Evolutionary conservation across 371 early-diverging fungal species (phyloP), one percentile per base, ranked within the genome.

Genomic region (Mucor velutinosus): DNA sequence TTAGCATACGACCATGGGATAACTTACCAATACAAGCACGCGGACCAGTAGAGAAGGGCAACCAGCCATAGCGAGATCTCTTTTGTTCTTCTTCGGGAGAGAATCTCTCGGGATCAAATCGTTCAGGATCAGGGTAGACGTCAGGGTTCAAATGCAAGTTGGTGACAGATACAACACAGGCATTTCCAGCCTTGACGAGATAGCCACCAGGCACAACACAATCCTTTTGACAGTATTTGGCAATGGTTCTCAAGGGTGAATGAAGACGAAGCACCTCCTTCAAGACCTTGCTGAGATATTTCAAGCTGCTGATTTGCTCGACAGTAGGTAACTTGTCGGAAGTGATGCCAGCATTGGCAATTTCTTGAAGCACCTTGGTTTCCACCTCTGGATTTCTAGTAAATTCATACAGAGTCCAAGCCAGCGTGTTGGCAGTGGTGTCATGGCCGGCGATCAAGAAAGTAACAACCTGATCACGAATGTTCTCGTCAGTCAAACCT

Each of bases 391-490:
- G 83, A 56, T 86, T 51, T n/a, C 71, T 64, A 7, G 76, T 58
- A 4, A 87, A 25, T 60, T 80, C 77, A 55, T 76, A 76, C 4
- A 86, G 37, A 3, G 72, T 63, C 82, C 82, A 87, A 0, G 83
- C 79, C 6, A 87, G 66, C 6, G 85, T 86, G 35, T 74, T 75
- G 19, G 78, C 75, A 11, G 78, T 80, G 3, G 80, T 81, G 37
- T 85, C 84, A 57, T 87, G 84, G 7, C 87, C 87, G 47, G 85
- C 86, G 63, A 86, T 82, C 57, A 83, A 47, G 35, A 84, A 84
- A 6, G 86, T 84, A 23, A 85, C 76, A 12, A 87, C 85, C 68
- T 87, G 83, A 64, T 86, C 84, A 53, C 86, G 80, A 58, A 86
- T 87, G 19, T 85, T 73, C 37, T 75, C 76, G 58, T 87, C 83